phyloP scores from a whole-genome alignment of 805 yeast species.

The Teunomyces barrocoloradensis region DNA sequence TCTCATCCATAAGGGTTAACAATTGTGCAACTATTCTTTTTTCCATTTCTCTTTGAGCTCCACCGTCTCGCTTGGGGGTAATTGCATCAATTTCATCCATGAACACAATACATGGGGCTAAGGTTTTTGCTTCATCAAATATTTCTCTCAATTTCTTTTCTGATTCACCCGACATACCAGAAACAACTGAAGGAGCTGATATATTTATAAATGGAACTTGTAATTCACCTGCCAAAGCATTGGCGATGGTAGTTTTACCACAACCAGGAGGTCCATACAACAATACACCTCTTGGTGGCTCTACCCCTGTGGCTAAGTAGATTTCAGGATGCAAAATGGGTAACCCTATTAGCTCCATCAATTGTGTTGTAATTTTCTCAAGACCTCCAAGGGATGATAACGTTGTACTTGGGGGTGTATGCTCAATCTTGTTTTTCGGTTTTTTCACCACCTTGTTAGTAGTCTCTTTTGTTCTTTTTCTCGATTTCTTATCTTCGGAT shows the following conservation, averaged over 20 bases:
- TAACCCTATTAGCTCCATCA: conserved; percentile 86
- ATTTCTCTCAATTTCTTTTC: conserved; percentile 92
- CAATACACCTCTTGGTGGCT: conserved; percentile 90
- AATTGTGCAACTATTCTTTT: conserved; percentile 94
- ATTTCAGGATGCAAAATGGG: conserved; percentile 95
- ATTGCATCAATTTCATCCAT: conserved; percentile 98
- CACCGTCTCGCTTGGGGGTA: conserved; percentile 95
- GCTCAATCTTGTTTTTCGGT: conserved; percentile 47
- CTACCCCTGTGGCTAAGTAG: conserved; percentile 81
- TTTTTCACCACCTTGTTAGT: conserved; percentile 28
- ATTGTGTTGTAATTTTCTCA: conserved; percentile 76
- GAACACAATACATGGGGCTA: conserved; percentile 92
- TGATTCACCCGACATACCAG: conserved; percentile 99
- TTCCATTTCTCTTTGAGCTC: conserved; percentile 97
- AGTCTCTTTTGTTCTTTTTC: conserved; percentile 53
- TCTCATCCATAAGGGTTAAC: conserved; percentile 90
- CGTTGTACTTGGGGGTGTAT: conserved; percentile 67
- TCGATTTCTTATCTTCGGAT: conserved; percentile 31
- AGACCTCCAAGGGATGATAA: conserved; percentile 85
- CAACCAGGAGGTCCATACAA: conserved; percentile 99
- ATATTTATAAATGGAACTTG: conserved; percentile 89
- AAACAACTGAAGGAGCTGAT: conserved; percentile 93
- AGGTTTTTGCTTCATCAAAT: conserved; percentile 83
- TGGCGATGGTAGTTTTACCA: conserved; percentile 95
- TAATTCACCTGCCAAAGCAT: conserved; percentile 92